Conservation (phyloP, 495 filamentous ascomycete species). For the Aspergillus haitiensis region DNA sequence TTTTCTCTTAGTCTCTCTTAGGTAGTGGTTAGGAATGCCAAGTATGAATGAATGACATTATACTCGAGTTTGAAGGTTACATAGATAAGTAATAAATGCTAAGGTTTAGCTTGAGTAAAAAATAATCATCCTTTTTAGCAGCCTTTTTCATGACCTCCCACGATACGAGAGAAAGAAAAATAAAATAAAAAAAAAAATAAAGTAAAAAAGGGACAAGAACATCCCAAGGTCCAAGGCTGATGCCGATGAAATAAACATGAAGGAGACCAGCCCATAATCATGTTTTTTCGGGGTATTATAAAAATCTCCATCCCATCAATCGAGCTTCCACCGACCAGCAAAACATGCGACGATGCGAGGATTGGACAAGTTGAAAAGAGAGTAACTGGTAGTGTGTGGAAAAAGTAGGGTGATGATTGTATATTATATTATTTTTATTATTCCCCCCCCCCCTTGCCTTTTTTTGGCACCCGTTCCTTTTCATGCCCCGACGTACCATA, state of each 20-base stretch:
- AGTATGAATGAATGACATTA: constrained; percentile 1
- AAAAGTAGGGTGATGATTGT: neutral
- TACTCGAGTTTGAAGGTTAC: neutral
- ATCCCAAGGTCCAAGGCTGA: neutral
- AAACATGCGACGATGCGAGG: neutral
- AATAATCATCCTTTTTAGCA: too few species aligned
- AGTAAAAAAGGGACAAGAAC: neutral
- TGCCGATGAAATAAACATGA: constrained; percentile 15
- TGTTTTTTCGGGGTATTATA: constrained; percentile 20
- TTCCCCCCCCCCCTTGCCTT: neutral
- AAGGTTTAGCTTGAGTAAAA: too few species aligned
- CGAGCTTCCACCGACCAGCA: neutral
- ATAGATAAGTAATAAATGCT: too few species aligned
- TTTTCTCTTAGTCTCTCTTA: neutral
- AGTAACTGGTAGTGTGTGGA: too few species aligned
- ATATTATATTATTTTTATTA: neutral
- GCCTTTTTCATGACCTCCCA: too few species aligned
- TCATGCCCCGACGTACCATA: constrained; percentile 73
- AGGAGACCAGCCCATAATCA: constrained; percentile 25
- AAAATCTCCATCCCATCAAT: neutral
- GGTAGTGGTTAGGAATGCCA: neutral
- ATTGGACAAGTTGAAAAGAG: neutral
- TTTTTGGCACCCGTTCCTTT: neutral
- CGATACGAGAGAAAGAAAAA: too few species aligned
- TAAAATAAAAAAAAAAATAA: neutral